Conservation (phyloP, 139 green algal species). For the Dunaliella sp. region DNA sequence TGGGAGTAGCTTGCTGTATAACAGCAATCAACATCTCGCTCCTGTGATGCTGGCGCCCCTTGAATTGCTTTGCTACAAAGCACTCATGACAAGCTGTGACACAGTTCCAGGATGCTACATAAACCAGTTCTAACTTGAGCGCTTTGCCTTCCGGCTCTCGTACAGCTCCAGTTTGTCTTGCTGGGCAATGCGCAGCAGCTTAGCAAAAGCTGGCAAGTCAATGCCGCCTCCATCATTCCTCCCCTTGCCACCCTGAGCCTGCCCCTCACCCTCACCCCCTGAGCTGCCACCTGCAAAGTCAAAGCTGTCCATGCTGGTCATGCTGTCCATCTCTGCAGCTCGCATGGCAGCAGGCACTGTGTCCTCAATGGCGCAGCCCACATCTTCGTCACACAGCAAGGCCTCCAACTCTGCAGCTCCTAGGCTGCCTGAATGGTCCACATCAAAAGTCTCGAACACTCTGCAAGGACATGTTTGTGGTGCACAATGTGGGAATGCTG, state of each 20-base stretch:
- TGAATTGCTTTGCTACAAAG: no score
- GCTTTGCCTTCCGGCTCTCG: constrained; percentile 10
- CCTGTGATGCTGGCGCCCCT: no score
- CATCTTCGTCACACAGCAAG: constrained; percentile 1
- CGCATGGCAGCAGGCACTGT: constrained; percentile 54
- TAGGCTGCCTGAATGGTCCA: neutral
- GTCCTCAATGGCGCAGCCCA: constrained; percentile 25
- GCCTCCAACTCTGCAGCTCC: constrained; percentile 5
- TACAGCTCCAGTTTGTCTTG: constrained; percentile 25
- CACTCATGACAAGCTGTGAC: no score
- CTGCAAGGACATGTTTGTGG: neutral
- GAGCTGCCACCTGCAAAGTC: no score
- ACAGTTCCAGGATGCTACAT: no score
- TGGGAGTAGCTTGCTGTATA: no score
- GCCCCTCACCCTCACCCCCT: no score
- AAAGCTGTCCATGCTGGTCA: neutral
- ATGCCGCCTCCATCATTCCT: neutral
- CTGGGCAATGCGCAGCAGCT: neutral
- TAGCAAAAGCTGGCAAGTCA: constrained; percentile 9
- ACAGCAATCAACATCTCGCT: no score
- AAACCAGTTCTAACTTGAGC: no score
- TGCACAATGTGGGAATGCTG: no score
- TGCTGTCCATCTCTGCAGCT: constrained; percentile 41
- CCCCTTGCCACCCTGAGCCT: neutral
- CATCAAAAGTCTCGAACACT: constrained; percentile 1